Evolutionary conservation across 305 asterid genomes (phyloP).

Genomic region (Fraxinus latifolia): DNA sequence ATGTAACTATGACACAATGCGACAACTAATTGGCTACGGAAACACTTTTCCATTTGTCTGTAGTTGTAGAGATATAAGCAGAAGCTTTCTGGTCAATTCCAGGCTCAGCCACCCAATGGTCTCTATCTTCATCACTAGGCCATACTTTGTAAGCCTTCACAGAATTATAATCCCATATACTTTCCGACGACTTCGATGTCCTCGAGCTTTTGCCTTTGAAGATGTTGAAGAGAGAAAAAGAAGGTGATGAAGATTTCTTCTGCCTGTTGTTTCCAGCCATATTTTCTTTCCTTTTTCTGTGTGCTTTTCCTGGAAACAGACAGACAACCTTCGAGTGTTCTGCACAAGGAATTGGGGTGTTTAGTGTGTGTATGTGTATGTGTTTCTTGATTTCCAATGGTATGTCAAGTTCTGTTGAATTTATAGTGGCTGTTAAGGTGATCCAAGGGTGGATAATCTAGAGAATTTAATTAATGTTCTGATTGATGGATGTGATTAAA

Average conservation of each 20-base stretch:
- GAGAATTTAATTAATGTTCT: constrained; percentile 27
- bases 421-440: constrained; percentile 43
- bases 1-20: neutral
- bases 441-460: constrained; percentile 46
- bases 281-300: neutral
- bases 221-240: constrained; percentile 32
- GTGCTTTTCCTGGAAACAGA: neutral
- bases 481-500: constrained; percentile 51
- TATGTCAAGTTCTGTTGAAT: constrained; percentile 25
- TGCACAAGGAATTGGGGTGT: neutral
- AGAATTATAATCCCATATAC: constrained; percentile 30
- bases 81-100: constrained; percentile 66
- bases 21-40: constrained; percentile 11
- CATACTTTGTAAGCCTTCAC: constrained; percentile 63
- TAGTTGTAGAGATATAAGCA: constrained; percentile 47
- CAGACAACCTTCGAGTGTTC: neutral
- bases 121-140: constrained; percentile 77
- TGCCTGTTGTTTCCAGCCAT: constrained; percentile 37
- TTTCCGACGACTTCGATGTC: constrained; percentile 25
- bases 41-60: constrained; percentile 48
- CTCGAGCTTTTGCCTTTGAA: constrained; percentile 37
- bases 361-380: neutral
- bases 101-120: constrained; percentile 80
- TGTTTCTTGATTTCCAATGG: constrained; percentile 19
- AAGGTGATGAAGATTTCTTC: constrained; percentile 28